A percentile compares a stretch with the other conserved stretches of the same genome.
Conservation (phyloP, 2,329 filamentous ascomycete species). For the Didymella sp. region DNA sequence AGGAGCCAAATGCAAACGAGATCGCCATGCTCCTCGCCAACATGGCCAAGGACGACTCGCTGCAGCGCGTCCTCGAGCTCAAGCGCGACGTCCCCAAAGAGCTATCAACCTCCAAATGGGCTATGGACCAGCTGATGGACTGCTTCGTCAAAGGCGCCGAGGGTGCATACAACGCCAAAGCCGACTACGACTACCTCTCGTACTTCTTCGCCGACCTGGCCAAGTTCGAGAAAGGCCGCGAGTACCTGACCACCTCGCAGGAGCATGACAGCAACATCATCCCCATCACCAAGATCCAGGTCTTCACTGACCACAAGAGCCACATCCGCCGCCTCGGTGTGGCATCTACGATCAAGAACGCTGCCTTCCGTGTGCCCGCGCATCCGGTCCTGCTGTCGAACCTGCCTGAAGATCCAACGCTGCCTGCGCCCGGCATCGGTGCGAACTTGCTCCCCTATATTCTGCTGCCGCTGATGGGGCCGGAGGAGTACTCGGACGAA, state of each 20-base stretch:
- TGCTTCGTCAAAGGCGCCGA: slow-evolving; percentile 93
- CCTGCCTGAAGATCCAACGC: slow-evolving; percentile 38
- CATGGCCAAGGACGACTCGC: slow-evolving; percentile 77
- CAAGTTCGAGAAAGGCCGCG: slow-evolving; percentile 74
- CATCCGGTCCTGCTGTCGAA: slow-evolving; percentile 72
- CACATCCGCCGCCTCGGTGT: slow-evolving; percentile 88
- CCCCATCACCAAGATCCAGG: slow-evolving; percentile 89
- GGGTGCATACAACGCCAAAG: slow-evolving; percentile 80
- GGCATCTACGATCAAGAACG: slow-evolving; percentile 94
- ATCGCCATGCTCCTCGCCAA: slow-evolving; percentile 94
- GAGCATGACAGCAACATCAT: slow-evolving; percentile 77
- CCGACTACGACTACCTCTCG: slow-evolving; percentile 89
- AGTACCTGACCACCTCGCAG: slow-evolving; percentile 76
- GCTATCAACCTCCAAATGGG: slow-evolving; percentile 74
- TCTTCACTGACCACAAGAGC: slow-evolving; percentile 91
- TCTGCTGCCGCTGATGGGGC: slow-evolving; percentile 84
- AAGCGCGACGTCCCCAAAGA: slow-evolving; percentile 72
- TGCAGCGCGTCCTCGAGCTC: slow-evolving; percentile 72
- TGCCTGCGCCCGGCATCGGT: slow-evolving; percentile 63
- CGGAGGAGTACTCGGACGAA: slow-evolving; percentile 86
- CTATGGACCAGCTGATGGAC: slow-evolving; percentile 91
- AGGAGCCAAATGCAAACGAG: slow-evolving; percentile 83
- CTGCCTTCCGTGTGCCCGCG: slow-evolving; percentile 78
- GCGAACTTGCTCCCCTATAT: slow-evolving; percentile 88
- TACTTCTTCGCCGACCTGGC: slow-evolving; percentile 94